Conservation (phyloP, 176 grass and related monocot species). For the Eleusine coracana region DNA sequence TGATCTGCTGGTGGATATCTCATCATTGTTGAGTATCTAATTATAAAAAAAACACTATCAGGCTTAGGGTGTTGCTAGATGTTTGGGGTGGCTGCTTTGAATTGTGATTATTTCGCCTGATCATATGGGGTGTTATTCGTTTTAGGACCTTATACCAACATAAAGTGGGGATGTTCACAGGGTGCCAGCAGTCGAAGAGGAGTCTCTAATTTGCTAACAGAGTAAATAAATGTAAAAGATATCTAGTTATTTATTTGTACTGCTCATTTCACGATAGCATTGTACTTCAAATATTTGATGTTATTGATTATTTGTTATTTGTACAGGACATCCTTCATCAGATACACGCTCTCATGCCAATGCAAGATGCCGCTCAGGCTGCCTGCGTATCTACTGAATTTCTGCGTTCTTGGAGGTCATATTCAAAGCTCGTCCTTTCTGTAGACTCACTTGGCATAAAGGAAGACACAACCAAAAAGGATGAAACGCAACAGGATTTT, state of each 20-base stretch:
- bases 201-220: neutral
- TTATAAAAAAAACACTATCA: no score
- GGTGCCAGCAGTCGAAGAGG: neutral
- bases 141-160: no score
- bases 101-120: no score
- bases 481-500: neutral
- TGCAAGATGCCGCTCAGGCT: constrained; percentile 18
- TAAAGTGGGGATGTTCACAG: neutral
- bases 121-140: no score
- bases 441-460: constrained; percentile 3
- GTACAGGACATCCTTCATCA: neutral
- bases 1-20: no score
- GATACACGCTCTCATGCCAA: constrained; percentile 1
- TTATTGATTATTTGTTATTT: neutral
- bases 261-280: neutral
- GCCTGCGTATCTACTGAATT: constrained; percentile 10
- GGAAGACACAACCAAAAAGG: neutral
- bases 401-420: constrained; percentile 10
- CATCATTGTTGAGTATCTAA: no score
- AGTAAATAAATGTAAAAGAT: no score
- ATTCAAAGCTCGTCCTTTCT: constrained; percentile 5
- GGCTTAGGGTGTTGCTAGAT: no score
- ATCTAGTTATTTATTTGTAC: no score
- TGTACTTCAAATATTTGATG: neutral
- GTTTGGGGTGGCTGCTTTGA: neutral